These are phyloP conservation scores for Penicillium thymicola DNA, from an alignment of 2,329 filamentous ascomycete genomes.

Conservation along the genomic window DNA sequence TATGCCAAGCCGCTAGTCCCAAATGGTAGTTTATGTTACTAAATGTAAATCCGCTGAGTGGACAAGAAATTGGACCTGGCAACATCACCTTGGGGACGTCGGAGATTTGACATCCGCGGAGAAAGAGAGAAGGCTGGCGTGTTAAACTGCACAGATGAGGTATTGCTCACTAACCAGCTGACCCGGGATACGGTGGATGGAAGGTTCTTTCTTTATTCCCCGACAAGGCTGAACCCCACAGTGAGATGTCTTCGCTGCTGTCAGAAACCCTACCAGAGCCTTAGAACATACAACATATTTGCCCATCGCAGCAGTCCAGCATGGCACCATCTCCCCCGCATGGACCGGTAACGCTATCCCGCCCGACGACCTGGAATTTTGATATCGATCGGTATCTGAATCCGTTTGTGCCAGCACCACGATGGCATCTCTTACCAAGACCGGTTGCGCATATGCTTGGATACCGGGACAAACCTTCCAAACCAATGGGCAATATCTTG, in stretches of 20 bases:
- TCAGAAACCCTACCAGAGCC: background rate
- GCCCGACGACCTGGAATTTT: slow-evolving; percentile 51
- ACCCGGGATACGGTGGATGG: background rate
- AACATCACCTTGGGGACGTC: background rate
- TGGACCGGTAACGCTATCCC: slow-evolving; percentile 13
- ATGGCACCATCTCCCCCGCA: slow-evolving; percentile 8
- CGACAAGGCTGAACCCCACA: slow-evolving; percentile 3
- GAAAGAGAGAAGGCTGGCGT: slow-evolving; percentile 7
- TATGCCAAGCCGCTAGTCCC: slow-evolving; percentile 27
- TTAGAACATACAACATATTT: background rate
- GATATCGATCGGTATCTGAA: slow-evolving; percentile 77
- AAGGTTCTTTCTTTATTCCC: background rate
- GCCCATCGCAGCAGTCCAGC: background rate
- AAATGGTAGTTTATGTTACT: slow-evolving; percentile 35
- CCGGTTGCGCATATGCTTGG: slow-evolving; percentile 68
- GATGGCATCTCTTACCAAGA: slow-evolving; percentile 61
- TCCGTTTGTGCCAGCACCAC: slow-evolving; percentile 63
- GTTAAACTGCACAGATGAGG: background rate
- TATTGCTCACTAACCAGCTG: too few relatives aligned
- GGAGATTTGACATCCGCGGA: slow-evolving; percentile 13
- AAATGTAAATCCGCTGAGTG: slow-evolving; percentile 36
- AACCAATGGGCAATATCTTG: slow-evolving; percentile 55
- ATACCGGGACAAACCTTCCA: slow-evolving; percentile 46
- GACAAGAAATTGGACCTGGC: slow-evolving; percentile 7
- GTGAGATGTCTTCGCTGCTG: background rate